Percentiles rank a stretch among this genome's conserved stretches.
Conservation (phyloP, 1,284 basidiomycete genomes). For the Limonomyces culmigenus region DNA sequence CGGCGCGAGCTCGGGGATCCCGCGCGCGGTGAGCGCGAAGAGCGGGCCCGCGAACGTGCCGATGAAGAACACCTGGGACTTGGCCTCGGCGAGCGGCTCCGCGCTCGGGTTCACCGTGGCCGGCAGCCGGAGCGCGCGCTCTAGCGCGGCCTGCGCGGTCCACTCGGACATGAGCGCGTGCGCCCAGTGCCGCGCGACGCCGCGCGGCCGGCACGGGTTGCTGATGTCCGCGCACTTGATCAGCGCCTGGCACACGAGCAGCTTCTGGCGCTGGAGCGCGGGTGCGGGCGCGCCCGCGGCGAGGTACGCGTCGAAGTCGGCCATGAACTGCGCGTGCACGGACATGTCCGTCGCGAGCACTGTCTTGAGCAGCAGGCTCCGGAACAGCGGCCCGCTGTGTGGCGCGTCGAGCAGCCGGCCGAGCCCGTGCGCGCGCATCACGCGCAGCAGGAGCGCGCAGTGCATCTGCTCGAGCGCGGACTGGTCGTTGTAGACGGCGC, state of each 20-base stretch:
- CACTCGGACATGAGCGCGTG: constrained; percentile 77
- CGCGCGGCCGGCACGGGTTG: constrained; percentile 90
- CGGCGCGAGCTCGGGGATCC: constrained; percentile 43
- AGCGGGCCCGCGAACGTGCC: constrained; percentile 69
- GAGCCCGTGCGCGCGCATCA: constrained; percentile 71
- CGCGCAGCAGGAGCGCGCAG: constrained; percentile 65
- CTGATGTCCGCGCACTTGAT: constrained; percentile 96
- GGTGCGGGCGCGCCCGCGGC: constrained; percentile 17
- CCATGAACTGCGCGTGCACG: constrained; percentile 76
- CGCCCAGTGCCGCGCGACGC: constrained; percentile 84
- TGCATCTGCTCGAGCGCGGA: constrained; percentile 91
- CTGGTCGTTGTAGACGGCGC: constrained; percentile 74
- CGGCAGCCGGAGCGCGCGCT: constrained; percentile 60
- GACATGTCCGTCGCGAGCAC: constrained; percentile 90
- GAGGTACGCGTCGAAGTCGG: constrained; percentile 33
- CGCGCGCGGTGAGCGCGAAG: constrained; percentile 61
- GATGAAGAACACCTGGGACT: constrained; percentile 84
- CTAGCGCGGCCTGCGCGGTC: constrained; percentile 72
- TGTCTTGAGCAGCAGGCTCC: constrained; percentile 59
- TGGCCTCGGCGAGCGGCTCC: constrained; percentile 59
- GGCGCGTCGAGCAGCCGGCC: constrained; percentile 42
- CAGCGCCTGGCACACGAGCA: constrained; percentile 76
- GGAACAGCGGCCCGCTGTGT: constrained; percentile 33
- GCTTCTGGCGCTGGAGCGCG: constrained; percentile 26
- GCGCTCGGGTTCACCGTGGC: constrained; percentile 50